Evolutionary conservation across 2,329 filamentous ascomycete species (phyloP), one percentile per base, ranked within the genome.

Genomic region (Calycina herbarum): DNA sequence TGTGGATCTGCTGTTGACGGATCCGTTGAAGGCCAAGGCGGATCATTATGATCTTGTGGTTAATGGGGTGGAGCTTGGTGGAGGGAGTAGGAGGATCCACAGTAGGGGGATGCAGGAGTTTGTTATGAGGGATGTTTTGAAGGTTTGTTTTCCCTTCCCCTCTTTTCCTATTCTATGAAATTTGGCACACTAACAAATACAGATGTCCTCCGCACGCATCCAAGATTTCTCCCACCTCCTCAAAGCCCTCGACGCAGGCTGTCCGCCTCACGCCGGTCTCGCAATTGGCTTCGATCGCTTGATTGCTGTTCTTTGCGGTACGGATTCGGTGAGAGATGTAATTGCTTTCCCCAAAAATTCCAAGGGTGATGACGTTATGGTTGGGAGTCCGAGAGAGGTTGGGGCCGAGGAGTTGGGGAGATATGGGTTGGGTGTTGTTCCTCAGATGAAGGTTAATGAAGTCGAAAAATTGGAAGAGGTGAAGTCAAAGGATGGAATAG

Each of bases 301-400:
- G 59, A 83, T 95, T 48, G 90, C 94, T 0, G 81, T 97, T 0
- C 85, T 99, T 82, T 85, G 90, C 27, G 90, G 89, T 1, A 89
- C 85, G 38, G 83, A 90, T 11, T 93, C 90, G 1, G 90, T 99
- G 2, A 83, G 92, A 66, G 94, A 99, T 79, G 94, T 99, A 1
- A 97, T 99, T 77, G 94, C 94, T 0, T 99, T 99, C 75, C 96
- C 95, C 0, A 99, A 99, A 82, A 94, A 87, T 68, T 93, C 93
- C 67, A 93, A 89, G 76, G 94, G 95, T 0, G 91, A 96, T 75
- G 95, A 99, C 79, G 78, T 87, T 64, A 85, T 96, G 77, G 92
- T 96, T 2, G 88, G 86, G 72, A 92, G 91, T 68, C 95, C 95
- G 0, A 88, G 88, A 61, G 77, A 77, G 68, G 82, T 96, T 69